A percentile compares a stretch with the other conserved stretches of the same genome.
Conservation (phyloP, 345 rosid species). For the Citrus cavaleriei region DNA sequence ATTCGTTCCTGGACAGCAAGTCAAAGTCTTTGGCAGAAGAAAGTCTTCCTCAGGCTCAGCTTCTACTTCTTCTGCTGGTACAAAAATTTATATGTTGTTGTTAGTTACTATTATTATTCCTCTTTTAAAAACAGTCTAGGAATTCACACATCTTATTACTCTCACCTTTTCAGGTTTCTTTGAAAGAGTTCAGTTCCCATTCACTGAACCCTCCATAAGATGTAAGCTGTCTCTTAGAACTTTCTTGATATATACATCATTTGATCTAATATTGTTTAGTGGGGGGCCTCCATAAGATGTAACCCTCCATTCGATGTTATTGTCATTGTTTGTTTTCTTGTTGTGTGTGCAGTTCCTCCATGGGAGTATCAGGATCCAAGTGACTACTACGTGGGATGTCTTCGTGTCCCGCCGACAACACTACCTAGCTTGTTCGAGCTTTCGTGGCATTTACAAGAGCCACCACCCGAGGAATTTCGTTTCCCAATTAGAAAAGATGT, state of each 20-base stretch:
- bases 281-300: neutral
- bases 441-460: conserved; percentile 81
- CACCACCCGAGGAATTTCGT: conserved; percentile 81
- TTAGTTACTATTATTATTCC: conserved; percentile 5
- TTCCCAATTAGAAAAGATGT: conserved; percentile 81
- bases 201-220: conserved; percentile 52
- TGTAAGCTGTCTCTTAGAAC: conserved; percentile 29
- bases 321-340: neutral
- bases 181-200: conserved; percentile 60
- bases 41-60: conserved; percentile 47
- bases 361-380: conserved; percentile 90
- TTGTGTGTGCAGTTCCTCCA: conserved; percentile 39
- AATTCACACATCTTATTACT: conserved; percentile 8
- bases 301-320: neutral
- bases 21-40: conserved; percentile 88
- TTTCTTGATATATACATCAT: neutral
- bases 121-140: conserved; percentile 13
- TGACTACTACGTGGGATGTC: conserved; percentile 64
- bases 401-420: conserved; percentile 52
- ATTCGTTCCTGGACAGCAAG: conserved; percentile 76
- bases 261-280: no score
- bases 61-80: conserved; percentile 55
- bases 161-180: conserved; percentile 31
- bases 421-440: conserved; percentile 77
- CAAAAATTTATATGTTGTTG: neutral